phyloP scores from a whole-genome alignment of 352 stramenopile species.

The Globisporangium rhizosaccharum region DNA sequence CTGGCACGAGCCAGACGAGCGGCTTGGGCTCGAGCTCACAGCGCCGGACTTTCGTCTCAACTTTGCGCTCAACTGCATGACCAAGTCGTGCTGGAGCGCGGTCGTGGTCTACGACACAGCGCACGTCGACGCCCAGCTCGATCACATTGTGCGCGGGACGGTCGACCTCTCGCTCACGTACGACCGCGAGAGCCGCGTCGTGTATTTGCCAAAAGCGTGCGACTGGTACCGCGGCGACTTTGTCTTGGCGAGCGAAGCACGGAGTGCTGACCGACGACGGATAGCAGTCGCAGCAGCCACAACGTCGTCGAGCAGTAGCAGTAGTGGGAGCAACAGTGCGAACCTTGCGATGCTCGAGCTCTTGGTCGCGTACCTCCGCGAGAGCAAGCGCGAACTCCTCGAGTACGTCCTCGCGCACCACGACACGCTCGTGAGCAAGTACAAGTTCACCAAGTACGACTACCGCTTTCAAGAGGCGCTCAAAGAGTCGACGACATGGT shows the following conservation, averaged over 20 bases:
- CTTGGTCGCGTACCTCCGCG: conserved; percentile 27
- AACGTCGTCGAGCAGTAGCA: not conserved
- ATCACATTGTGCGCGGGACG: conserved; percentile 22
- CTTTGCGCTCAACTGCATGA: conserved; percentile 61
- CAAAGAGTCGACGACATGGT: conserved; percentile 1
- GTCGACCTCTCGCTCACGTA: conserved; percentile 33
- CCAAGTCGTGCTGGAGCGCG: conserved; percentile 31
- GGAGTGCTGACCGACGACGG: too few species aligned
- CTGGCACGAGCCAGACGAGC: conserved; percentile 23
- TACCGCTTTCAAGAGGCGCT: conserved; percentile 44
- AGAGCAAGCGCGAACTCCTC: conserved; percentile 28
- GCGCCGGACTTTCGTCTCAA: conserved; percentile 42
- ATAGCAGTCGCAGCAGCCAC: conserved; percentile 1
- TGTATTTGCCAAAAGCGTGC: conserved; percentile 50
- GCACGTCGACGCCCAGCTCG: conserved; percentile 49
- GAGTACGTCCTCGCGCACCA: conserved; percentile 31
- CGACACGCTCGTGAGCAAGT: conserved; percentile 29
- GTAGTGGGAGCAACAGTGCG: not conserved
- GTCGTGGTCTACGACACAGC: conserved; percentile 48
- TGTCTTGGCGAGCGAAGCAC: not conserved
- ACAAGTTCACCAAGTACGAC: conserved; percentile 49
- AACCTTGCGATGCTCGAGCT: conserved; percentile 18
- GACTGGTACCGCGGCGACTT: conserved; percentile 58
- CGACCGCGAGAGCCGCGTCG: conserved; percentile 32
- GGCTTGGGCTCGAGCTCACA: conserved; percentile 21